phyloP scores from a whole-genome alignment of 1,284 basidiomycete genomes.

The Papiliotrema laurentii region DNA sequence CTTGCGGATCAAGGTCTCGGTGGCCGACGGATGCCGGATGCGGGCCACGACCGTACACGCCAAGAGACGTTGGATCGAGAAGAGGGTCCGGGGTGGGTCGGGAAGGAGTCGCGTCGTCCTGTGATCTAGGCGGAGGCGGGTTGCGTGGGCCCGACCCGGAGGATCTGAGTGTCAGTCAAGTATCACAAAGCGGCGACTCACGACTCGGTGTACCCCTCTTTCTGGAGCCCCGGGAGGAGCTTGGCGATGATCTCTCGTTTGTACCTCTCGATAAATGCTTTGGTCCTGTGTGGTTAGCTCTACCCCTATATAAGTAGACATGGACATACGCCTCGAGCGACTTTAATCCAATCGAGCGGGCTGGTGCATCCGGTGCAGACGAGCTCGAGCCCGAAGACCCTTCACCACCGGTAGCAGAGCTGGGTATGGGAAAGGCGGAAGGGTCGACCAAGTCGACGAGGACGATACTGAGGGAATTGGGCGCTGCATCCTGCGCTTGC shows the following conservation, averaged over 20 bases:
- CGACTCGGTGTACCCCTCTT: constrained; percentile 44
- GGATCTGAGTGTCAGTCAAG: neutral
- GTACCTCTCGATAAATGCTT: constrained; percentile 45
- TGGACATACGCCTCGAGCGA: constrained; percentile 23
- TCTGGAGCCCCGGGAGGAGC: constrained; percentile 47
- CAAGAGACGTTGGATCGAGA: constrained; percentile 26
- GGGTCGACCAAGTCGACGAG: constrained; percentile 42
- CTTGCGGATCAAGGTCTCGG: constrained; percentile 53
- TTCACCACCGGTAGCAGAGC: constrained; percentile 22
- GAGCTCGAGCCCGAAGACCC: constrained; percentile 7
- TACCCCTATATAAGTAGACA: neutral
- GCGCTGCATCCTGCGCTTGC: constrained; percentile 46
- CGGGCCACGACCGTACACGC: constrained; percentile 12
- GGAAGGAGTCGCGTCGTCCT: constrained; percentile 16
- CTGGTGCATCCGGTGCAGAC: constrained; percentile 14
- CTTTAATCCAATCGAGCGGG: constrained; percentile 28
- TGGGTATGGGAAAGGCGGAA: constrained; percentile 40
- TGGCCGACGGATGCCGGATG: constrained; percentile 49
- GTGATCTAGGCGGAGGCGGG: constrained; percentile 18
- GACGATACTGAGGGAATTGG: constrained; percentile 44
- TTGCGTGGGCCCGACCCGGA: constrained; percentile 21
- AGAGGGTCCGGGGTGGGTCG: constrained; percentile 19
- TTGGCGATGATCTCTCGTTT: constrained; percentile 45
- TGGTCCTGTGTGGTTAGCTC: constrained; percentile 32
- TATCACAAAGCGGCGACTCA: constrained; percentile 16